Evolutionary conservation across 768 basidiomycete species (phyloP).

Genomic region (Daedalea quercina): DNA sequence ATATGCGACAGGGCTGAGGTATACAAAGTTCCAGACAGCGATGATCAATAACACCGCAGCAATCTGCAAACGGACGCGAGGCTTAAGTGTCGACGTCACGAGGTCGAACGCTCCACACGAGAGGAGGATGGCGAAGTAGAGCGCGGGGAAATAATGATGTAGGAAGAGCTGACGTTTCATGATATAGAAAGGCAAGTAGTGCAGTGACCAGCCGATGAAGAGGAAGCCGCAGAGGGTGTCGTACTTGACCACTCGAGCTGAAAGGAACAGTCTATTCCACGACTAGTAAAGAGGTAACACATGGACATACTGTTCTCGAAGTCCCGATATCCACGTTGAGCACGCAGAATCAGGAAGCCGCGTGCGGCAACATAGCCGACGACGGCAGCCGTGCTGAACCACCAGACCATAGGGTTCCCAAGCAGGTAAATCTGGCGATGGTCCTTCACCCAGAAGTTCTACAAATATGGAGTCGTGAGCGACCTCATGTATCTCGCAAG

Average conservation of each 20-base stretch:
- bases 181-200: constrained; percentile 96
- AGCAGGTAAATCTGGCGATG: constrained; percentile 92
- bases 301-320: constrained; percentile 77
- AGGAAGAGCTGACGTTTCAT: constrained; percentile 97
- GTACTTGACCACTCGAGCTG: constrained; percentile 89
- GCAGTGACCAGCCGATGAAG: constrained; percentile 84
- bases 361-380: constrained; percentile 60
- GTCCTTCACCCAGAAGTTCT: constrained; percentile 99
- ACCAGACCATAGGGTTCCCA: constrained; percentile 95
- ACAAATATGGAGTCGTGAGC: constrained; percentile 6
- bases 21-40: constrained; percentile 70
- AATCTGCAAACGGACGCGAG: constrained; percentile 73
- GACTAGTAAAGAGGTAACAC: neutral
- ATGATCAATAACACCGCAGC: constrained; percentile 68
- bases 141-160: constrained; percentile 95
- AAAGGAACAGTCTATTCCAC: neutral
- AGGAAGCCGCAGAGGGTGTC: constrained; percentile 88
- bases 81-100: constrained; percentile 69
- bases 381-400: constrained; percentile 70
- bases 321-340: constrained; percentile 86
- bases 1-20: constrained; percentile 80
- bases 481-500: neutral
- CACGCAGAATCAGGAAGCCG: constrained; percentile 77
- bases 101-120: constrained; percentile 79
- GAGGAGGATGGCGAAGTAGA: constrained; percentile 89